Conservation (phyloP, 768 basidiomycete genomes). For the Xanthoconium stramineum region DNA sequence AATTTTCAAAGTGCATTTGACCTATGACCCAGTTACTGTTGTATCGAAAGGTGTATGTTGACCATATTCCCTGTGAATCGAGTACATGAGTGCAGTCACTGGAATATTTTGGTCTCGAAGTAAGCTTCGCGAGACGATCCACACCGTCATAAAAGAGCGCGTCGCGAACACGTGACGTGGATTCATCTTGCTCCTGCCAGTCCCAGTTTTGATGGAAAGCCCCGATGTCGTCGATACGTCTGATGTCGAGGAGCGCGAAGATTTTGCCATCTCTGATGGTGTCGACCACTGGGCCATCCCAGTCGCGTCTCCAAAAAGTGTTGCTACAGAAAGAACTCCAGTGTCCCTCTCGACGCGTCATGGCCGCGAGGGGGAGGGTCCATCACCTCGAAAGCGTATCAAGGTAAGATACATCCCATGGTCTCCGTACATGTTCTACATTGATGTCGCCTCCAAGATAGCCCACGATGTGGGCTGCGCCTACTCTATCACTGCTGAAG, state of each 20-base stretch:
- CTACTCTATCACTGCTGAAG: neutral
- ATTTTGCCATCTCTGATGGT: slow-evolving; percentile 25
- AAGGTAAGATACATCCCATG: slow-evolving; percentile 25
- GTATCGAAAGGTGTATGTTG: slow-evolving; percentile 18
- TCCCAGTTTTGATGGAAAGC: slow-evolving; percentile 16
- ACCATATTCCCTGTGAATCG: neutral
- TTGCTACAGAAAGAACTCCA: neutral
- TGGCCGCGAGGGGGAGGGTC: slow-evolving; percentile 7
- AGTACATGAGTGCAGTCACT: neutral
- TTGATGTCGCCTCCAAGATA: slow-evolving; percentile 20
- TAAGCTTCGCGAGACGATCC: no score
- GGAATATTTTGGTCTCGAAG: neutral
- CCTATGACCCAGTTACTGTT: slow-evolving; percentile 1
- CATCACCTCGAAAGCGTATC: slow-evolving; percentile 37
- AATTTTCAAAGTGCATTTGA: slow-evolving; percentile 3
- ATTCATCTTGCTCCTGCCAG: neutral
- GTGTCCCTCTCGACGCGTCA: neutral
- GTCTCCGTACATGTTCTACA: neutral
- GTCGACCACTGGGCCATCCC: neutral
- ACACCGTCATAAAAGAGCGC: neutral
- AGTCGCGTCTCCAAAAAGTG: slow-evolving; percentile 1
- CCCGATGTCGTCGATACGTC: slow-evolving; percentile 58
- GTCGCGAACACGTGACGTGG: slow-evolving; percentile 21
- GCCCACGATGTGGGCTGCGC: slow-evolving; percentile 4
- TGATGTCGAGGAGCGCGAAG: slow-evolving; percentile 57